Evolutionary conservation across 2,329 filamentous ascomycete species (phyloP), one percentile per base, ranked within the genome.

Genomic region (Aspergillus sp.): DNA sequence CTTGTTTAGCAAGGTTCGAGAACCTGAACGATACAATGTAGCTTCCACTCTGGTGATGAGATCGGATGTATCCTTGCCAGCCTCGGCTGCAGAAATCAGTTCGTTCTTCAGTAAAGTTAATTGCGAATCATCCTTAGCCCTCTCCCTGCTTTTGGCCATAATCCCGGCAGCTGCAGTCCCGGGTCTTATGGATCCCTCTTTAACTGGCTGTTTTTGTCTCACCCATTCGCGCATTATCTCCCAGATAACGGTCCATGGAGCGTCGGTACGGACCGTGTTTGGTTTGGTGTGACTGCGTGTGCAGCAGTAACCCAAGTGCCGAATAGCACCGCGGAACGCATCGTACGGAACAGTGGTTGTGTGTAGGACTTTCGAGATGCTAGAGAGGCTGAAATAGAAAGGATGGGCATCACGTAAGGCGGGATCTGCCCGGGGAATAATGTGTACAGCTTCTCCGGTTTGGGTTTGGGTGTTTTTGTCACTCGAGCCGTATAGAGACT

Each of bases 141-240:
- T 68, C 60, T 75, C 60, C 67, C 71, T 71, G 70, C 70, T 62
- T 41, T 74, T 75, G 52, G 73, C 80, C 71, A 93, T 80, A 43
- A 98, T 87, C 49, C 79, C 85, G 69, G 85, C 90, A 1, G 90
- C 91, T 1, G 91, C 79, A 51, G 83, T 90, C n/a, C 83, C 83
- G 41, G 86, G 81, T 66, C 85, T 89, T 55, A 96, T 80, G 18
- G 85, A 85, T 1, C 84, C 84, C 36, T 87, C 84, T 70, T 90
- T 96, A 57, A 96, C 81, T 0, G 93, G 92, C 0, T 85, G 82
- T 67, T 88, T 89, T 70, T 96, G 91, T 22, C 88, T 84, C 13
- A 90, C 85, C 91, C 92, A 99, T 75, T 96, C 92, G 24, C 90
- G 84, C 85, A 98, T 95, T 26, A 98, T 80, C 71, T 96, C 89